Conservation (phyloP, 192 early-diverging fungal species). For the Rhizoclosmatium sp. region DNA sequence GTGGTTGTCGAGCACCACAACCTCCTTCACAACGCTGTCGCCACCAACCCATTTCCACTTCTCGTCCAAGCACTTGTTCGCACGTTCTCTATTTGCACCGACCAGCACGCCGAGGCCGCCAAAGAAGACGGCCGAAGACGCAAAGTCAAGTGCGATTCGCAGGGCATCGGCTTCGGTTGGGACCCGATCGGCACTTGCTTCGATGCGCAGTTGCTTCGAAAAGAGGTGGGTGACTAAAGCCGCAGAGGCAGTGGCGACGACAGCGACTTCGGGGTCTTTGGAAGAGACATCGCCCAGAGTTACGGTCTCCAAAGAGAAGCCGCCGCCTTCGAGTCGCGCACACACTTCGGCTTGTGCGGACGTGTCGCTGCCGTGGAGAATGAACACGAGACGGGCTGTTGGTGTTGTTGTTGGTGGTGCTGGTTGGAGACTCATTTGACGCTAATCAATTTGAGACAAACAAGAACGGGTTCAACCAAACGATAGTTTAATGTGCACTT, state of each 20-base stretch:
- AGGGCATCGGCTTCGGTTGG: slow-evolving; percentile 61
- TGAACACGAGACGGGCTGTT: neutral
- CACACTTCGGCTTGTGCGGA: neutral
- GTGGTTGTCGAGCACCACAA: slow-evolving; percentile 83
- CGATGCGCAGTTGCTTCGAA: neutral
- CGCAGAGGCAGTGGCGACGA: neutral
- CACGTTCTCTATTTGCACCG: slow-evolving; percentile 45
- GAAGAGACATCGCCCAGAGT: neutral
- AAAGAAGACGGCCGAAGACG: slow-evolving; percentile 62
- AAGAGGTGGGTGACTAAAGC: neutral
- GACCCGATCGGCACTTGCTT: neutral
- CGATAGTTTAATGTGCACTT: no score
- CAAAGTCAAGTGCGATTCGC: slow-evolving; percentile 67
- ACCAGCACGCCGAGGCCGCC: slow-evolving; percentile 67
- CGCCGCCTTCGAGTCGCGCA: neutral
- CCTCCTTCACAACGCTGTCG: slow-evolving; percentile 60
- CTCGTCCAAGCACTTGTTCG: slow-evolving; percentile 40
- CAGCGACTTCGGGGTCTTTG: neutral
- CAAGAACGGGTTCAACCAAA: no score
- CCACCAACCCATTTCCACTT: slow-evolving; percentile 44
- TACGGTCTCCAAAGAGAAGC: neutral
- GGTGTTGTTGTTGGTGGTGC: no score
- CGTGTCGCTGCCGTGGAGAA: neutral
- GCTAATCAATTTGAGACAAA: no score
- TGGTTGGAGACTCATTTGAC: no score